A percentile compares a stretch with the other conserved stretches of the same genome.
Conservation (phyloP, 331 rosid genomes). For the Quercus tomentella region DNA sequence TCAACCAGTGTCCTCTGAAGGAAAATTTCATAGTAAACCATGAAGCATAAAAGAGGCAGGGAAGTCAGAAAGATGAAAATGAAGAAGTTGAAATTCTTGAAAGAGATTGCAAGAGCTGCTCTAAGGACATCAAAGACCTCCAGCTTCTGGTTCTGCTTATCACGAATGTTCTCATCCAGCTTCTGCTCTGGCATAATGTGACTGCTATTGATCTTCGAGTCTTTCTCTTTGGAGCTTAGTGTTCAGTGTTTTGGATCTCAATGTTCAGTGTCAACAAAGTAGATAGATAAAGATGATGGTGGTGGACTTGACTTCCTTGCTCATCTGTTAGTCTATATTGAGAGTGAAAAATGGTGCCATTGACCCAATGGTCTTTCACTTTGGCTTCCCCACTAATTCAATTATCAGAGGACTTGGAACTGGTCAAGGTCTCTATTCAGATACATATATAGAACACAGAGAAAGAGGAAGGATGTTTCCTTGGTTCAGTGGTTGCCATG, state of each 20-base stretch:
- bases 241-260: neutral
- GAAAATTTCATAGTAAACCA: conserved; percentile 31
- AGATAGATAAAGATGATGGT: neutral
- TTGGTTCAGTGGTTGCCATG: too few species aligned
- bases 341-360: too few species aligned
- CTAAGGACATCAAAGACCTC: conserved; percentile 25
- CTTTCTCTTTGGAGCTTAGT: neutral
- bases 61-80: conserved; percentile 33
- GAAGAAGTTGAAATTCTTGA: conserved; percentile 30
- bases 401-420: too few species aligned
- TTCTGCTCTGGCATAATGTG: conserved; percentile 13
- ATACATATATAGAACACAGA: too few species aligned
- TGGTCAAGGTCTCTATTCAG: too few species aligned
- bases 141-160: neutral
- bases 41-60: conserved; percentile 33
- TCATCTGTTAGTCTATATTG: too few species aligned
- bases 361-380: too few species aligned
- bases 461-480: too few species aligned
- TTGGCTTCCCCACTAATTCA: too few species aligned
- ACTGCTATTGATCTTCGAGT: conserved; percentile 20
- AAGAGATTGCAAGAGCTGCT: conserved; percentile 16
- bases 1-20: conserved; percentile 34
- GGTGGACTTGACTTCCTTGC: too few species aligned
- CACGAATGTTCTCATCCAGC: too few species aligned
- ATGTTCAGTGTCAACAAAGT: neutral